phyloP scores from a whole-genome alignment of 345 rosid genomes.

The Populus alba region DNA sequence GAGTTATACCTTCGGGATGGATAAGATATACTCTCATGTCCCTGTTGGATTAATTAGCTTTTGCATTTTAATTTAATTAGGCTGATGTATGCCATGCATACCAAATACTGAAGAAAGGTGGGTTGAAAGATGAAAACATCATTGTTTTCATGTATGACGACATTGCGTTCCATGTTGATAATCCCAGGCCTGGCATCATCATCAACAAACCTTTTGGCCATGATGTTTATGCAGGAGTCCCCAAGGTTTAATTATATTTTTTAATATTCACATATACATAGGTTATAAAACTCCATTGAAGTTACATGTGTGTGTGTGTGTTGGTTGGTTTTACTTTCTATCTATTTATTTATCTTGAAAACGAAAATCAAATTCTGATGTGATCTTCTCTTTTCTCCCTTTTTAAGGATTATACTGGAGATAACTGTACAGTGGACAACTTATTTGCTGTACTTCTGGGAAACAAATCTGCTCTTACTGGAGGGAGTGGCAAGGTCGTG shows the following conservation, averaged over 20 bases:
- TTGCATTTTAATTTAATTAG: constrained; percentile 13
- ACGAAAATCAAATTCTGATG: too few relatives aligned
- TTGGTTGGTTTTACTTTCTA: too few relatives aligned
- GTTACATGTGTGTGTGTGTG: too few relatives aligned
- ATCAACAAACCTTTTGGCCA: constrained; percentile 55
- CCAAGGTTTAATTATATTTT: constrained; percentile 40
- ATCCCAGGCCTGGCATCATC: constrained; percentile 65
- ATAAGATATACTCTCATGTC: not conserved
- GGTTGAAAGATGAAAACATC: constrained; percentile 65
- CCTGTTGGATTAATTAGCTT: not conserved
- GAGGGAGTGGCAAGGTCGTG: constrained; percentile 67
- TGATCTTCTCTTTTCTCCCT: too few relatives aligned
- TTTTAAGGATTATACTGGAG: constrained; percentile 52
- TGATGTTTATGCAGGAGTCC: constrained; percentile 63
- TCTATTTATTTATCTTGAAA: too few relatives aligned
- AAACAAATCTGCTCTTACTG: constrained; percentile 46
- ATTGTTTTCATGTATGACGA: constrained; percentile 83
- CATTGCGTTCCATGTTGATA: constrained; percentile 39
- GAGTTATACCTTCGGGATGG: not conserved
- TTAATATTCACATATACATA: too few relatives aligned
- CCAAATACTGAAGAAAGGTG: constrained; percentile 51
- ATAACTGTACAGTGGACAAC: constrained; percentile 37
- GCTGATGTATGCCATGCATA: constrained; percentile 81
- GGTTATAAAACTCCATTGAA: too few relatives aligned
- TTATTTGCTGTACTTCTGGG: constrained; percentile 54